A percentile compares a stretch with the other conserved stretches of the same genome.
Conservation (phyloP, 2,329 filamentous ascomycete genomes). For the Phoma sp. region DNA sequence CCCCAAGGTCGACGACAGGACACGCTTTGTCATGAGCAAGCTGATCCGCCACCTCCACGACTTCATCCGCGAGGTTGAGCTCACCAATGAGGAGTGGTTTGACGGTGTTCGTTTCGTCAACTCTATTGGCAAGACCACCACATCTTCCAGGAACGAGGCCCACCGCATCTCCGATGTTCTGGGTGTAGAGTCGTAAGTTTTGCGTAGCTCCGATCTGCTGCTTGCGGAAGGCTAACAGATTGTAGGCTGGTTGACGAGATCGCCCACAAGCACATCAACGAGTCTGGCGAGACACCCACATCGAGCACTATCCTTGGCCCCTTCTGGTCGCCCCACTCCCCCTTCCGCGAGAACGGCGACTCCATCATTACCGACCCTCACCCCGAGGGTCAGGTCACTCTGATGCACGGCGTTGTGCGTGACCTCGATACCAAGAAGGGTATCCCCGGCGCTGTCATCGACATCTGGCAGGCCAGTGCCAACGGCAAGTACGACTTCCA, state of each 20-base stretch:
- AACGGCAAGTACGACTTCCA: constrained; percentile 81
- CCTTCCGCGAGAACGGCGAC: constrained; percentile 71
- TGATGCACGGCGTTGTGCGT: constrained; percentile 72
- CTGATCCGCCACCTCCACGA: constrained; percentile 77
- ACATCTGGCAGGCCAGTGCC: constrained; percentile 78
- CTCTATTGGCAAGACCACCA: constrained; percentile 71
- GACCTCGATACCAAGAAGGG: constrained; percentile 70
- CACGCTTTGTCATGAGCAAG: constrained; percentile 66
- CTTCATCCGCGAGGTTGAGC: constrained; percentile 77
- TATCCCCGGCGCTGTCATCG: constrained; percentile 71
- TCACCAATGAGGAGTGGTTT: constrained; percentile 79
- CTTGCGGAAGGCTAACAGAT: background rate
- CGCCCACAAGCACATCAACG: constrained; percentile 67
- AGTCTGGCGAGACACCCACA: constrained; percentile 68
- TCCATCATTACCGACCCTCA: constrained; percentile 69
- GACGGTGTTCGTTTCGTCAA: constrained; percentile 77
- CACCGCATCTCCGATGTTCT: constrained; percentile 76
- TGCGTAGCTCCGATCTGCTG: background rate
- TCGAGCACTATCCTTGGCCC: constrained; percentile 77
- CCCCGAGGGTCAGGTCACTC: constrained; percentile 62
- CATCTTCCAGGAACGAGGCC: constrained; percentile 73
- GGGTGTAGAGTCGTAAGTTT: constrained; percentile 71
- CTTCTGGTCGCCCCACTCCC: constrained; percentile 78
- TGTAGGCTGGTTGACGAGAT: constrained; percentile 69
- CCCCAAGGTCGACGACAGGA: constrained; percentile 69